Evolutionary conservation across 2,329 filamentous ascomycete genomes (phyloP).

Genomic region (Berkeleyomyces basicola): DNA sequence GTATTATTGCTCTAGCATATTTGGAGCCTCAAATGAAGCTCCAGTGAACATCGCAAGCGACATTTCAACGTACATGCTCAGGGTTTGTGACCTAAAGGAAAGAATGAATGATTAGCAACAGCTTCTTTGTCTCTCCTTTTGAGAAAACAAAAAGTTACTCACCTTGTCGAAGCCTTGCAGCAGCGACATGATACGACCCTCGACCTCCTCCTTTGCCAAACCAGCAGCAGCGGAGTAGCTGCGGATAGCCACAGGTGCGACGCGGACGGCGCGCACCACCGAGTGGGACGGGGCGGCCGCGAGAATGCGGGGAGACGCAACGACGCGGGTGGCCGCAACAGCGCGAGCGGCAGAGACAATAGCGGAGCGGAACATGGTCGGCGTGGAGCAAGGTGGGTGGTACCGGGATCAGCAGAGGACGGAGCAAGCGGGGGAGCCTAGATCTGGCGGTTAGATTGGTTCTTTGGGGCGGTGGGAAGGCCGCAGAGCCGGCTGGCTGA

Average conservation of each 20-base stretch:
- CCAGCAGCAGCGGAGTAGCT: slow-evolving; percentile 74
- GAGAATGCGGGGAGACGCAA: not conserved
- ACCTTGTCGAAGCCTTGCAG: slow-evolving; percentile 93
- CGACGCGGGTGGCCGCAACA: not conserved
- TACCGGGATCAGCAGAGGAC: not conserved
- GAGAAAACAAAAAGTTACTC: slow-evolving; percentile 14
- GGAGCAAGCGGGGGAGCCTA: not conserved
- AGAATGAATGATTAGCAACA: not conserved
- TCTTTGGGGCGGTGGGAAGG: too few species aligned
- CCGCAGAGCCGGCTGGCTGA: too few species aligned
- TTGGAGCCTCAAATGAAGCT: not conserved
- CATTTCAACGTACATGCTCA: slow-evolving; percentile 35
- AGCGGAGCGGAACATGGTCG: slow-evolving; percentile 72
- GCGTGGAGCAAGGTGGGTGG: not conserved
- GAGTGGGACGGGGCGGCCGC: slow-evolving; percentile 45
- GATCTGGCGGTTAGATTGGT: not conserved
- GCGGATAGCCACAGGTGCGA: slow-evolving; percentile 52
- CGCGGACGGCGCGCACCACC: slow-evolving; percentile 23
- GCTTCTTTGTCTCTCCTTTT: slow-evolving; percentile 2
- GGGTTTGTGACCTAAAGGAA: slow-evolving; percentile 46
- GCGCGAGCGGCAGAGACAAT: slow-evolving; percentile 32
- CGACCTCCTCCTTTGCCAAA: slow-evolving; percentile 68
- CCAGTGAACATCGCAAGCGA: not conserved
- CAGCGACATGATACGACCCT: slow-evolving; percentile 82
- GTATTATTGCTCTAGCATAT: not conserved